Base-by-base conservation (phyloP, 106 monocot species). In the Triglochin maritima region DNA sequence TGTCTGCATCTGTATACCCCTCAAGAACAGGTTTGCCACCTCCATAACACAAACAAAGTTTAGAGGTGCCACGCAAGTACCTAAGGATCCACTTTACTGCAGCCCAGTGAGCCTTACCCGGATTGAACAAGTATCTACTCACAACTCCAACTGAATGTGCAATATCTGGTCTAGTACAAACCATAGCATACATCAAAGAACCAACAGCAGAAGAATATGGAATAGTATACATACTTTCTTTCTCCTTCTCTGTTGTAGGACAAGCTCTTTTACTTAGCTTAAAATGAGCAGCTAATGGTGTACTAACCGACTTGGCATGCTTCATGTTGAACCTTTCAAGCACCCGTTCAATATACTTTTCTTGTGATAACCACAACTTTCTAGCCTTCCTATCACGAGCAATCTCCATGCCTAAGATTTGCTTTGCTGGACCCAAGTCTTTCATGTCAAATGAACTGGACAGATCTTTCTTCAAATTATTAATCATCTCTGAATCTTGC, bases 181-280 rank as follows among this genome's bases (percentile, higher is more conserved):
- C 10, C 62, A 62, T 72, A 8, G 42, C 62, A 63, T 53, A 70
- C 70, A 59, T 65, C 49, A 65, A 7, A n/a, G 16, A 49, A 4
- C 65, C 49, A 9, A 65, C 49, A 53, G 53, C 17, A 4, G 41
- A 67, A 2, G 67, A 16, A 52, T 67, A 67, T 52, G 17, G 51
- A 5, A 67, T 47, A 16, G 17, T 52, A 7, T 2, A 16, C 53
- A 67, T 67, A 10, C 5, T 2, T 9, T 67, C 17, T 4, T 15
- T 17, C 2, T 55, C 46, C n/a, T 55, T n/a, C 3, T 48, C 49
- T 13, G 5, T 66, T 14, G 5, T 3, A 7, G 65, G 47, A 6
- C 13, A 66, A 3, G 49, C 9, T n/a, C 56, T 56, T 6, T 53
- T 68, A 0, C 55, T 44, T 4, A 68, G 2, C 9, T 56, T 68